Base-by-base conservation (phyloP, 2,329 filamentous ascomycete species). In the Immersiporthe knoxdaviesiana region DNA sequence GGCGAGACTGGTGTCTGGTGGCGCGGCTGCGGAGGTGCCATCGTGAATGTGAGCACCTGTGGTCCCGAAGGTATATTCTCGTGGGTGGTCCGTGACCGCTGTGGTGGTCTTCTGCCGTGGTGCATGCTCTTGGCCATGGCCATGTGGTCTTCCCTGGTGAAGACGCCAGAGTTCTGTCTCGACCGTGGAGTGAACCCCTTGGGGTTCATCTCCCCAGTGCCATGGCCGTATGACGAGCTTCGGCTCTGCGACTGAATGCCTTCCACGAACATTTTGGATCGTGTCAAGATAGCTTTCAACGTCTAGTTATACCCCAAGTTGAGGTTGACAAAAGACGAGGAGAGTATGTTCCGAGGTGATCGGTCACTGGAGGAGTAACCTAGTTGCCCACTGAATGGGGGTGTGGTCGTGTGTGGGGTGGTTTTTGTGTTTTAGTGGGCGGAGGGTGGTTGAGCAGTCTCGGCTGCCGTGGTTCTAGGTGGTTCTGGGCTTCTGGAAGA, bases 111-210 rank as follows among this genome's bases (percentile, higher is more conserved):
- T 63, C 69, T 66, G 10, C 56, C 67, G 39, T 58, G 66, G 39
- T 69, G 69, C 41, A 81, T 74, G 66, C 84, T 81, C 68, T 76
- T 78, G 67, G 79, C 76, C 68, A 70, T 61, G 32, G 32, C 7
- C 24, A 74, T 75, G 68, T 83, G 79, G 65, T 85, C 83, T 68
- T 85, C 82, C 39, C 79, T 76, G 61, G 76, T 78, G 75, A 80
- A 78, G 44, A 66, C 37, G 12, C 70, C 68, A 30, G 69, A 71
- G 52, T 72, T 70, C 39, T 72, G 70, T 21, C 68, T 65, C 59
- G 70, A 74, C 52, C 66, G 71, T 63, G 71, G 73, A 70, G 60
- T 67, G 35, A 68, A 72, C 47, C 68, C 63, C 54, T 70, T 72
- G 14, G 66, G 63, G 41, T 41, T 62, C 37, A 61, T 39, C 10